These are phyloP conservation scores for Lachancea nothofagi DNA, from an alignment of 805 yeast genomes.

Conservation along the genomic window DNA sequence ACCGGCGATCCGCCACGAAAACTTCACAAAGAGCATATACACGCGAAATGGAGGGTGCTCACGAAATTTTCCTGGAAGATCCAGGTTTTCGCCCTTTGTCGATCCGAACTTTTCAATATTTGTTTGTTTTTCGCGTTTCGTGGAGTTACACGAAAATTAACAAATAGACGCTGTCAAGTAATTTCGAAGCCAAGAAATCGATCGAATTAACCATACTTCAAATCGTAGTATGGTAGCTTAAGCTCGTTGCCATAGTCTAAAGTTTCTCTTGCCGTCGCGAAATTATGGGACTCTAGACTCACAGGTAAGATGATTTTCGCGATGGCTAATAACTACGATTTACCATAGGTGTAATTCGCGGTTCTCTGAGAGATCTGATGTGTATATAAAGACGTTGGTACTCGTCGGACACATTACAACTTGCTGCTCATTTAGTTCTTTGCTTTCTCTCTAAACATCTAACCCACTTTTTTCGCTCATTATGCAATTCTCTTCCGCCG, in stretches of 20 bases:
- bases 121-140: slow-evolving; percentile 8
- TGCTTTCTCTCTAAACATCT: background rate
- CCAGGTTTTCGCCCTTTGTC: too few relatives aligned
- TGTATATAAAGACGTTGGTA: background rate
- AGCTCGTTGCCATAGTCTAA: too few relatives aligned
- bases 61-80: too few relatives aligned
- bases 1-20: too few relatives aligned
- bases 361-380: background rate
- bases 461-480: slow-evolving; percentile 3
- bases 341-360: background rate
- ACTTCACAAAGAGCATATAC: too few relatives aligned
- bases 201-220: too few relatives aligned
- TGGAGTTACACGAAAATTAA: slow-evolving; percentile 6
- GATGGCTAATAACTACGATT: background rate
- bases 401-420: background rate
- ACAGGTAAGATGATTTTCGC: background rate
- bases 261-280: background rate
- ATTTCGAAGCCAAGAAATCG: too few relatives aligned
- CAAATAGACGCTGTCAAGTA: too few relatives aligned
- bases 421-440: background rate
- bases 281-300: too few relatives aligned
- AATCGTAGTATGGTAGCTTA: too few relatives aligned
- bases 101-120: too few relatives aligned
- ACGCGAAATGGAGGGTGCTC: too few relatives aligned
- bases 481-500: slow-evolving; percentile 9